Evolutionary conservation across 140 eudicot genomes (phyloP).

Genomic region (Flaveria floridana): DNA sequence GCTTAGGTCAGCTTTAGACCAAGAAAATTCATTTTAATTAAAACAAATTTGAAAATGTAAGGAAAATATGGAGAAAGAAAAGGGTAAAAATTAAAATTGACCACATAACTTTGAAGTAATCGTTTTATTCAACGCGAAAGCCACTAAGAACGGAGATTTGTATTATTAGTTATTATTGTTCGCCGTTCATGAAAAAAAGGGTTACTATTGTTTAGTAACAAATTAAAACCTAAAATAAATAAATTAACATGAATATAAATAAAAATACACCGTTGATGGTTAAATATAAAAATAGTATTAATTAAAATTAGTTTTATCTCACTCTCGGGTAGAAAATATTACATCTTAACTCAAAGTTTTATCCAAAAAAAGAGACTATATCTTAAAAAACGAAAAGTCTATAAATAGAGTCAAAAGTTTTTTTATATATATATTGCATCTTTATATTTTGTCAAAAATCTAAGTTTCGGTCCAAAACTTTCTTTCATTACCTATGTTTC

Average conservation of each 20-base stretch:
- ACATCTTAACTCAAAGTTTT: background rate
- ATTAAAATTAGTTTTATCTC: background rate
- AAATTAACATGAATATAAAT: background rate
- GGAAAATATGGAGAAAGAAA: constrained; percentile 34
- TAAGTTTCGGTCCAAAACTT: too few species aligned
- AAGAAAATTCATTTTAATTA: constrained; percentile 25
- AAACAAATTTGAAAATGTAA: constrained; percentile 26
- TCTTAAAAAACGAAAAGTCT: background rate
- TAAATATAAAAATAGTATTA: background rate
- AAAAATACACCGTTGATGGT: background rate
- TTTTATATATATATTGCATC: too few species aligned
- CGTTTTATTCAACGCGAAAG: constrained; percentile 35
- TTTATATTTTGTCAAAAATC: too few species aligned
- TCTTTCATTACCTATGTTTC: too few species aligned
- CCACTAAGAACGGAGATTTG: constrained; percentile 35
- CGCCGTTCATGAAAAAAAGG: too few species aligned
- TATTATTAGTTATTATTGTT: background rate
- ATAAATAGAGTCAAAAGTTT: background rate
- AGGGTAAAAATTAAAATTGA: constrained; percentile 35
- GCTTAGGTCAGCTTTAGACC: constrained; percentile 32
- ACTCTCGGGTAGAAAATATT: background rate
- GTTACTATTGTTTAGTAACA: background rate
- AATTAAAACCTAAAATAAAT: background rate
- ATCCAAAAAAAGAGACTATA: background rate
- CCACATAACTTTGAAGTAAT: constrained; percentile 38